Evolutionary conservation across 345 rosid species (phyloP).

Genomic region (Hevea brasiliensis): DNA sequence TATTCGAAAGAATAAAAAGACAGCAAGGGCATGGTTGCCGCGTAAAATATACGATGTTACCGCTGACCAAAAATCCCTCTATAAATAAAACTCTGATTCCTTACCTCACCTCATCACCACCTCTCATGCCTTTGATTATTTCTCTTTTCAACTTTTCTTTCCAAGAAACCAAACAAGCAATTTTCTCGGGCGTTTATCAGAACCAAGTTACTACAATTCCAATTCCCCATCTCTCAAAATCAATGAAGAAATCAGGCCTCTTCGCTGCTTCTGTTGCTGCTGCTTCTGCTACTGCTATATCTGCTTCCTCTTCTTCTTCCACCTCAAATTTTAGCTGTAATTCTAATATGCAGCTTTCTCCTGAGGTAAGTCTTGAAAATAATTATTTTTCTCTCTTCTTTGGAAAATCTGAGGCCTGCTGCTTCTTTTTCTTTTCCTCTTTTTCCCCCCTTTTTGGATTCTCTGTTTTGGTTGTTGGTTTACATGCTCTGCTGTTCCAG

Average conservation of each 20-base stretch:
- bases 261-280: constrained; percentile 59
- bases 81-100: constrained; percentile 17
- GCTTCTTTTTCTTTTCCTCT: neutral
- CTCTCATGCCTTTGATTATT: neutral
- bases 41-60: constrained; percentile 29
- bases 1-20: neutral
- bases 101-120: neutral
- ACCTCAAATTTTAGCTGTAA: constrained; percentile 19
- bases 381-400: neutral
- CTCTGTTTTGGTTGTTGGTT: neutral
- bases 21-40: constrained; percentile 33
- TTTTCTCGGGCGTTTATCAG: neutral
- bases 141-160: neutral
- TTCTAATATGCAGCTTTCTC: constrained; percentile 39
- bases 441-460: neutral
- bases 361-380: constrained; percentile 38
- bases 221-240: constrained; percentile 2
- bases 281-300: constrained; percentile 45
- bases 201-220: constrained; percentile 1
- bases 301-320: constrained; percentile 39
- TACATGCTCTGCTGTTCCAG: neutral
- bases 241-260: constrained; percentile 60
- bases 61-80: neutral
- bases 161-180: constrained; percentile 3
- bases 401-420: neutral